Evolutionary conservation across 257 asterid species (phyloP), one percentile per base, ranked within the genome.

Genomic region (Nyctanthes arbortristis): DNA sequence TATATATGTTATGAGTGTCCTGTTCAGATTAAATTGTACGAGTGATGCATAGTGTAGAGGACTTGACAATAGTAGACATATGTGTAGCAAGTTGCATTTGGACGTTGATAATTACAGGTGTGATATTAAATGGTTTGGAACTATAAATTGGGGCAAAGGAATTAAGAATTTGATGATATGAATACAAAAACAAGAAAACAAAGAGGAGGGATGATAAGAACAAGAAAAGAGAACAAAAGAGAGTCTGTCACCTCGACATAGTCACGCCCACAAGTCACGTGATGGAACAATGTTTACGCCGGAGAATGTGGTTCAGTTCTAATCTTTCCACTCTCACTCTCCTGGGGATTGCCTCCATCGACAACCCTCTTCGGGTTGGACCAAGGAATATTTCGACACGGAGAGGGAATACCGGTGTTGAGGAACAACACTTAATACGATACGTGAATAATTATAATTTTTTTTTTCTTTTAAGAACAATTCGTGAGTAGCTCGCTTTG

Each of bases 391-490:
- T 66, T 80, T 80, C 78, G 88, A 89, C 96, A 83, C 81, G 91
- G 85, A 77, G 91, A 84, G 89, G 85, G 91, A 89, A 87, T 89
- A 87, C 80, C 81, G 89, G 88, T 81, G 85, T 73, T 63, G 31
- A 35, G 31, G 59, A 52, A 52, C 30, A 52, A 29, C 59, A 20
- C 28, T 27, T 56, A 25, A 35, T 3, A 35, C n/a, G n/a, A n/a
- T n/a, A n/a, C n/a, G n/a, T n/a, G n/a, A n/a, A n/a, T n/a, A n/a
- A n/a, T n/a, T n/a, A n/a, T n/a, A n/a, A n/a, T n/a, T n/a, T n/a
- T n/a, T n/a, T n/a, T n/a, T n/a, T n/a, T n/a, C n/a, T n/a, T n/a
- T n/a, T n/a, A n/a, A n/a, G n/a, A n/a, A n/a, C n/a, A n/a, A n/a
- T n/a, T n/a, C n/a, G n/a, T n/a, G n/a, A n/a, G n/a, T n/a, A n/a